Conservation (phyloP, 2,329 filamentous ascomycete species). For the Trichoderma semiorbis region DNA sequence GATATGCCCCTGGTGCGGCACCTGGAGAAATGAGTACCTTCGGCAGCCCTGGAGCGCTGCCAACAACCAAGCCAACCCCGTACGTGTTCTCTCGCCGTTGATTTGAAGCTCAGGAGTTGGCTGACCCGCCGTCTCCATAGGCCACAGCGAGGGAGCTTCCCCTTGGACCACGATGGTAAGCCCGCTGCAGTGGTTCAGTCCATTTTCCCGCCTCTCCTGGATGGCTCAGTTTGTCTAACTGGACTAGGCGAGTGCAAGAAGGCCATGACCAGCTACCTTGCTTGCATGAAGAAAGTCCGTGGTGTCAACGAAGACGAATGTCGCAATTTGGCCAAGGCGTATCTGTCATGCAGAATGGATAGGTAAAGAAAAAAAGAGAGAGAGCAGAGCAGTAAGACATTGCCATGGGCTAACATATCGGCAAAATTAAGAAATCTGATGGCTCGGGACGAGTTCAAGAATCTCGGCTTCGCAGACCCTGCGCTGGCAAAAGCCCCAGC, state of each 20-base stretch:
- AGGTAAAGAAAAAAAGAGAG: constrained; percentile 55
- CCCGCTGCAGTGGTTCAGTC: neutral
- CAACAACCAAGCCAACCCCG: constrained; percentile 65
- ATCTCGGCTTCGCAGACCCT: constrained; percentile 67
- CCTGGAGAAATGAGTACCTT: constrained; percentile 55
- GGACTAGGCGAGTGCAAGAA: constrained; percentile 81
- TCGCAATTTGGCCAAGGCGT: constrained; percentile 79
- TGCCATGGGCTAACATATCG: neutral
- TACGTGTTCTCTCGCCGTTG: constrained; percentile 40
- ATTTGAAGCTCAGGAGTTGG: constrained; percentile 11
- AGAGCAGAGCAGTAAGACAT: neutral
- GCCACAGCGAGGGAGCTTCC: constrained; percentile 89
- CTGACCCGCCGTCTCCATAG: constrained; percentile 40
- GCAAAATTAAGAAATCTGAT: constrained; percentile 71
- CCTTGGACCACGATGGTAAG: constrained; percentile 83
- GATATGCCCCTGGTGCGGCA: constrained; percentile 14
- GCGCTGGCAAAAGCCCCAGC: constrained; percentile 23
- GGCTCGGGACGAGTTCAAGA: constrained; percentile 93
- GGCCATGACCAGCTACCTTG: constrained; percentile 80
- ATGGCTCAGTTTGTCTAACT: neutral
- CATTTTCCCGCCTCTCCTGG: neutral
- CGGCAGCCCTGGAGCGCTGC: constrained; percentile 67
- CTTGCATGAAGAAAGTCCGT: constrained; percentile 78
- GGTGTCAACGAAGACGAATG: constrained; percentile 87
- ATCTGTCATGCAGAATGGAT: constrained; percentile 92